A percentile compares a stretch with the other conserved stretches of the same genome.
phyloP scores from a whole-genome alignment of 1,284 basidiomycete genomes.

The Trichosporon inkin region DNA sequence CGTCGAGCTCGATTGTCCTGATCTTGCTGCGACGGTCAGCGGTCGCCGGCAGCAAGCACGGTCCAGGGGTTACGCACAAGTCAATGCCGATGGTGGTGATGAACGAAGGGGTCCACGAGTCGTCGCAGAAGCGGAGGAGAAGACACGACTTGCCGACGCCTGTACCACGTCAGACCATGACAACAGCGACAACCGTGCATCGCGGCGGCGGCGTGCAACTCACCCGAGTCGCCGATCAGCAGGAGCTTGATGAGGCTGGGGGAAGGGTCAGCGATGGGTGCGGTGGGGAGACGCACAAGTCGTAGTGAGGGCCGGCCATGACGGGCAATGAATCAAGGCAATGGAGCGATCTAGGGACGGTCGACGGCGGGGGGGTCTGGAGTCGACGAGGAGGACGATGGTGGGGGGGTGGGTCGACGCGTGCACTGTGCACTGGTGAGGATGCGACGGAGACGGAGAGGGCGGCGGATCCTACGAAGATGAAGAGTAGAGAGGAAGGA shows the following conservation, averaged over 20 bases:
- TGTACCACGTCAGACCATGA: conserved; percentile 39
- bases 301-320: conserved; percentile 51
- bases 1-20: conserved; percentile 97
- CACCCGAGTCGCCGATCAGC: conserved; percentile 94
- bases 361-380: not conserved
- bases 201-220: conserved; percentile 24
- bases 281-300: conserved; percentile 41
- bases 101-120: conserved; percentile 99
- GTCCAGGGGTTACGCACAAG: conserved; percentile 46
- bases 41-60: not conserved
- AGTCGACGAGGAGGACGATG: not conserved
- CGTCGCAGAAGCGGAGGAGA: conserved; percentile 97
- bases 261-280: conserved; percentile 43
- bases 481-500: not conserved
- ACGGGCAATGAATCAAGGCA: not conserved
- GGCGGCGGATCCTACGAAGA: no score
- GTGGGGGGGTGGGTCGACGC: not conserved
- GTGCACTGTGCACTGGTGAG: not conserved
- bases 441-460: not conserved
- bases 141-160: conserved; percentile 99
- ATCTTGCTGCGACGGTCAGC: conserved; percentile 55
- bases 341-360: not conserved
- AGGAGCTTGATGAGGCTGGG: conserved; percentile 82
- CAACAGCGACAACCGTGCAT: not conserved
- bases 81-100: conserved; percentile 88